These are phyloP conservation scores for Plasmodium inui DNA, from an alignment of 169 alveolate species.

Conservation along the genomic window DNA sequence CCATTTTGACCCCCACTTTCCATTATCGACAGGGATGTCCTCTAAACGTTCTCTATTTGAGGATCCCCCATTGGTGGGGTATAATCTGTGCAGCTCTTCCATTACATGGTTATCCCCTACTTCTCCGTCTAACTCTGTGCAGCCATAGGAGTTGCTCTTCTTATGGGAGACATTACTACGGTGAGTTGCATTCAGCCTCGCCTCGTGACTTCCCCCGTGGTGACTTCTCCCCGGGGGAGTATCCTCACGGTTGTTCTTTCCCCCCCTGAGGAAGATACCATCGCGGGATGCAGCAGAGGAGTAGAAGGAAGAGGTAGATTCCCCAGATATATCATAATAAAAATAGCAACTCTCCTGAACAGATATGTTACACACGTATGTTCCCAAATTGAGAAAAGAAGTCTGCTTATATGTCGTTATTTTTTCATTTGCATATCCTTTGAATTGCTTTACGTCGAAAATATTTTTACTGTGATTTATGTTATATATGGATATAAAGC, in stretches of 20 bases:
- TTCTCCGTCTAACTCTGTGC: not conserved
- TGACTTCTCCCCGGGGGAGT: too few species aligned
- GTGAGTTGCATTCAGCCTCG: too few species aligned
- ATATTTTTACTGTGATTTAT: conserved; percentile 29
- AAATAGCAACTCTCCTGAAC: not conserved
- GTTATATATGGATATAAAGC: conserved; percentile 7
- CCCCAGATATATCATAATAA: not conserved
- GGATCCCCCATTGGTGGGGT: too few species aligned
- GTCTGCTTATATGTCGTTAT: not conserved
- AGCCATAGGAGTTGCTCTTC: not conserved
- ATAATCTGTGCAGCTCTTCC: not conserved
- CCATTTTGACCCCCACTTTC: too few species aligned
- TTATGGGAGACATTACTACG: too few species aligned
- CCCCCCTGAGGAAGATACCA: too few species aligned
- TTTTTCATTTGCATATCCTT: conserved; percentile 8
- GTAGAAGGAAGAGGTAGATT: not conserved
- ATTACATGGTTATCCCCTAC: not conserved
- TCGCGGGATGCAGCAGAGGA: not conserved
- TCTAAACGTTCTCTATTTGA: too few species aligned
- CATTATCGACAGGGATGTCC: too few species aligned
- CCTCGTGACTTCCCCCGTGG: too few species aligned
- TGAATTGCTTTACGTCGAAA: conserved; percentile 37
- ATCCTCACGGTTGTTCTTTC: too few species aligned
- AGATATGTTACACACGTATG: conserved; percentile 1
- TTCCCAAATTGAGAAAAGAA: not conserved